Percentiles rank a stretch among this genome's conserved stretches.
These are phyloP conservation scores for Mallotus nudiflorus DNA, from an alignment of 345 rosid species.

Conservation along the genomic window DNA sequence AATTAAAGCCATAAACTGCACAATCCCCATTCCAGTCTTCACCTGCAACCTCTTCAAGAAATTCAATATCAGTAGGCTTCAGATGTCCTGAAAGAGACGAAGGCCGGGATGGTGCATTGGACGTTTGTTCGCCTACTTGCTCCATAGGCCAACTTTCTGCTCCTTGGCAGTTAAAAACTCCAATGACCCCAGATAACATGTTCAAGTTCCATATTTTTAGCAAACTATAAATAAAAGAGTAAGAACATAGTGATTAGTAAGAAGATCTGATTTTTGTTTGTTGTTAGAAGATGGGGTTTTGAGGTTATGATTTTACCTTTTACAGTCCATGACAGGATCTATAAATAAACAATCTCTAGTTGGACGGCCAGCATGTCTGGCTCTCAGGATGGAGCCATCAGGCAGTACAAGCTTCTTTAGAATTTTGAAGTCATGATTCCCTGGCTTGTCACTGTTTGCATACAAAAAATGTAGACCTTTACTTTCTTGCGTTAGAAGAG, in stretches of 20 bases:
- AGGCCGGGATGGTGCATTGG: conserved; percentile 10
- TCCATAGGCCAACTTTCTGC: conserved; percentile 61
- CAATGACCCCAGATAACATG: conserved; percentile 54
- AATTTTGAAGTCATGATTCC: conserved; percentile 41
- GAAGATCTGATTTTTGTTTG: background rate
- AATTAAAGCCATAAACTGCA: conserved; percentile 48
- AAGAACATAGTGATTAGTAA: background rate
- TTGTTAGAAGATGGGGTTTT: background rate
- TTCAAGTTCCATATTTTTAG: conserved; percentile 74
- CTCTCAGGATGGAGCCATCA: conserved; percentile 66
- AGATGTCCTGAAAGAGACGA: conserved; percentile 35
- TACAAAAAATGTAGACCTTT: background rate
- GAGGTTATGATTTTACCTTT: conserved; percentile 39
- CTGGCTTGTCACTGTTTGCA: conserved; percentile 27
- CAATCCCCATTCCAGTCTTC: conserved; percentile 55
- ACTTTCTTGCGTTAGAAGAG: too few relatives aligned
- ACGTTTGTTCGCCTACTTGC: conserved; percentile 20
- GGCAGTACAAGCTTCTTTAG: conserved; percentile 60
- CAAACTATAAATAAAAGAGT: conserved; percentile 44
- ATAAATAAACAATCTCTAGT: conserved; percentile 61
- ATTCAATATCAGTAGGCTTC: conserved; percentile 48
- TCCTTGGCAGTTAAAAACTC: conserved; percentile 74
- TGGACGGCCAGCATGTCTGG: conserved; percentile 62
- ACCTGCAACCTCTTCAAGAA: conserved; percentile 45
- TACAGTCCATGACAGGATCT: conserved; percentile 66